Conservation (phyloP, 768 basidiomycete genomes). For the Pseudohyphozyma bogoriensis region DNA sequence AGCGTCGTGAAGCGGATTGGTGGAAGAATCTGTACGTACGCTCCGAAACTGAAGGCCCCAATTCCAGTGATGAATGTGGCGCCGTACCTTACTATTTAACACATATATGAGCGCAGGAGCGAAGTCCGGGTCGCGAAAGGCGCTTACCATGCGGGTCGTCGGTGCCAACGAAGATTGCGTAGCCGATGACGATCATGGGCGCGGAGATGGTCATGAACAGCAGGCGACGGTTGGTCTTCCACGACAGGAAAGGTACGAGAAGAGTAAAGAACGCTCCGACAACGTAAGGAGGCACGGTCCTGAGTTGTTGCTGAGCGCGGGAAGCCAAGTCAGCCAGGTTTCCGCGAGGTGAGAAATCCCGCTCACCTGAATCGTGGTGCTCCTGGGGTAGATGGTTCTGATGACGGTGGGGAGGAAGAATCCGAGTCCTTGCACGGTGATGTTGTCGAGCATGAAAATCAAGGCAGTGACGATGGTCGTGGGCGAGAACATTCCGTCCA, state of each 20-base stretch:
- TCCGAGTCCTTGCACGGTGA: slow-evolving; percentile 19
- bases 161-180: slow-evolving; percentile 19
- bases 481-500: slow-evolving; percentile 9
- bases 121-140: no score
- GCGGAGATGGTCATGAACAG: slow-evolving; percentile 23
- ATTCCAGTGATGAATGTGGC: slow-evolving; percentile 12
- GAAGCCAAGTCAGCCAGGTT: not conserved
- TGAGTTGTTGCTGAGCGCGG: no score
- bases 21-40: no score
- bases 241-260: slow-evolving; percentile 23
- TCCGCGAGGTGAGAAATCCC: not conserved
- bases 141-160: slow-evolving; percentile 8
- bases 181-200: slow-evolving; percentile 23
- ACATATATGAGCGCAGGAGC: not conserved
- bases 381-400: slow-evolving; percentile 29
- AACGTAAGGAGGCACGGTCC: slow-evolving; percentile 27
- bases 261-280: slow-evolving; percentile 26
- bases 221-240: slow-evolving; percentile 22
- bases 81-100: not conserved
- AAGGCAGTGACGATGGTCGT: slow-evolving; percentile 19
- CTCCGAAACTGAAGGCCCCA: slow-evolving; percentile 24
- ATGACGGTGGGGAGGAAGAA: slow-evolving; percentile 32
- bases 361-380: slow-evolving; percentile 11
- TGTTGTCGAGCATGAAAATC: slow-evolving; percentile 34
- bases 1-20: slow-evolving; percentile 9